phyloP scores from a whole-genome alignment of 1,284 basidiomycete genomes.

The Microbotryum violaceum region DNA sequence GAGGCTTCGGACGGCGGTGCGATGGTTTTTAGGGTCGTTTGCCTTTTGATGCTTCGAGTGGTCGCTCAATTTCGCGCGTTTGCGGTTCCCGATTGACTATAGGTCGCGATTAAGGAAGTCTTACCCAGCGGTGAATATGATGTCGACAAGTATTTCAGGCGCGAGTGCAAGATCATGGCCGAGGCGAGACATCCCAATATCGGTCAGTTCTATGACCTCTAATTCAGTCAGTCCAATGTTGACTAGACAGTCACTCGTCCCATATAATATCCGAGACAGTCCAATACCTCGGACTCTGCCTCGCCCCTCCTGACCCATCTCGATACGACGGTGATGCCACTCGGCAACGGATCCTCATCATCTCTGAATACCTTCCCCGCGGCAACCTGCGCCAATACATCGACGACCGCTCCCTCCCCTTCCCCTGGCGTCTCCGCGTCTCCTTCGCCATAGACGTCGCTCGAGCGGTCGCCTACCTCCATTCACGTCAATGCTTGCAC shows the following conservation, averaged over 20 bases:
- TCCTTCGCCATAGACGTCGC: constrained; percentile 92
- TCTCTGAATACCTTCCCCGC: constrained; percentile 36
- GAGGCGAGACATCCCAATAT: constrained; percentile 31
- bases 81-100: too few species aligned
- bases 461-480: constrained; percentile 90
- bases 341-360: constrained; percentile 29
- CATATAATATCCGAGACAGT: constrained; percentile 43
- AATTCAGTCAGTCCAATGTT: too few species aligned
- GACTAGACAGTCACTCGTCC: too few species aligned
- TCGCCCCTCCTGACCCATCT: constrained; percentile 60
- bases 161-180: constrained; percentile 96
- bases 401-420: constrained; percentile 59
- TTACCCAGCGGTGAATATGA: constrained; percentile 35
- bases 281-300: constrained; percentile 85
- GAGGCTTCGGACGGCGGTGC: not conserved
- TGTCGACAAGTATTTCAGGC: constrained; percentile 90
- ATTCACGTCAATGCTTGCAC: constrained; percentile 69
- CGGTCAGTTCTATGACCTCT: not conserved
- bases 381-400: constrained; percentile 82
- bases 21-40: constrained; percentile 79
- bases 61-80: not conserved
- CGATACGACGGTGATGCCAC: not conserved
- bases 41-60: constrained; percentile 61
- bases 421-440: constrained; percentile 82
- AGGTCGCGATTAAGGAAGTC: constrained; percentile 34